Base-by-base conservation (phyloP, 2,329 filamentous ascomycete species). In the Colletotrichum cereale region DNA sequence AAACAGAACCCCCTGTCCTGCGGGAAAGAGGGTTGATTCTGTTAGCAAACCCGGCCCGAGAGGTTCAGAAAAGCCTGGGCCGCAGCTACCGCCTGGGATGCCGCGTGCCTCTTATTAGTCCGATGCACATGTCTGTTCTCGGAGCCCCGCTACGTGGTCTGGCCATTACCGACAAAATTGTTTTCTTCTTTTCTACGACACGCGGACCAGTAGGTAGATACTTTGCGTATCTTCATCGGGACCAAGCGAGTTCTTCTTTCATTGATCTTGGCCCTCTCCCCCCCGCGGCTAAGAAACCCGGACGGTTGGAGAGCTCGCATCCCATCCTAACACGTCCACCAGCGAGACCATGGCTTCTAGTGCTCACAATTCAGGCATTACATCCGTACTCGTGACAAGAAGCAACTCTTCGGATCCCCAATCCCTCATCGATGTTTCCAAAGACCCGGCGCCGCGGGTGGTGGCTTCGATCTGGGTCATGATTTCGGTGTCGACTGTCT, bases 381-480 rank as follows among this genome's bases (percentile, higher is more conserved):
- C 7, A 62, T 50, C 56, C n/a, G 8, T 47, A 3, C 31, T 66
- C 21, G n/a, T 21, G 18, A 24, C 10, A 7, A 34, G 63, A 8
- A 52, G 50, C 29, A 34, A 14, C 31, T 38, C 42, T 14, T 2
- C 42, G n/a, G 3, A 12, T 5, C 2, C 36, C 18, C 60, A 24
- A 24, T 29, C 57, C 36, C 29, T 57, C 26, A 61, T 66, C 5
- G 57, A 52, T n/a, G 56, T 67, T 18, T 62, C 62, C 24, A 67
- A 67, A 31, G 63, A 71, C 29, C 67, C 67, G 11, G 57, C 48
- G 24, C 63, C 67, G 6, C 48, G 50, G 16, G 67, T 74, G 11
- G 63, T 70, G 24, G 36, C 65, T 29, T 63, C 72, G 3, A 69
- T 70, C 31, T 74, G 73, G 72, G 21, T 44, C n/a, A 73, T 74